phyloP scores from a whole-genome alignment of 345 rosid genomes.

The Combretum micranthum region DNA sequence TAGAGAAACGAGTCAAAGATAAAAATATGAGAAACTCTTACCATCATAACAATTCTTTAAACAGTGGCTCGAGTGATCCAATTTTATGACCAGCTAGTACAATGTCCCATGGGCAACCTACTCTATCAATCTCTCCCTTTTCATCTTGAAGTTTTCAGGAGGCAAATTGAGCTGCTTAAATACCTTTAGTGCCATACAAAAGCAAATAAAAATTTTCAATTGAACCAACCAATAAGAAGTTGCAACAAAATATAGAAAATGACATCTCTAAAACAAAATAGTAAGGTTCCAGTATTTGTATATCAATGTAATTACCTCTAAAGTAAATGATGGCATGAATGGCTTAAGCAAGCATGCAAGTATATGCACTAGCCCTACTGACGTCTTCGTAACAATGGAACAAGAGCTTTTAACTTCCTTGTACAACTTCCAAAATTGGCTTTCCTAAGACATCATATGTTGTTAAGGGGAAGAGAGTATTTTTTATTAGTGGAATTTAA shows the following conservation, averaged over 20 bases:
- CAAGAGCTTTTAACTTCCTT: slow-evolving; percentile 70
- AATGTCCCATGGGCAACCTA: slow-evolving; percentile 74
- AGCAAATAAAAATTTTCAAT: background rate
- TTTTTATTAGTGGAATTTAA: background rate
- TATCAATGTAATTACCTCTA: slow-evolving; percentile 42
- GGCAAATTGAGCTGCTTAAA: slow-evolving; percentile 80
- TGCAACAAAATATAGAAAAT: too few species aligned
- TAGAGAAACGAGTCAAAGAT: background rate
- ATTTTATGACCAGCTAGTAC: slow-evolving; percentile 67
- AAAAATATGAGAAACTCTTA: background rate
- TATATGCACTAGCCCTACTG: slow-evolving; percentile 75
- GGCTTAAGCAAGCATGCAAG: slow-evolving; percentile 88
- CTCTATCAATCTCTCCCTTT: slow-evolving; percentile 52
- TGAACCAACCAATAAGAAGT: background rate
- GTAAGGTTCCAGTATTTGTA: background rate
- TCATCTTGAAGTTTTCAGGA: slow-evolving; percentile 50
- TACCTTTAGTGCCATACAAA: slow-evolving; percentile 38
- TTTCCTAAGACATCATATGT: slow-evolving; percentile 37
- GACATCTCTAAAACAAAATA: background rate
- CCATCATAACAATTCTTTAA: slow-evolving; percentile 57
- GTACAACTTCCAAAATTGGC: slow-evolving; percentile 86
- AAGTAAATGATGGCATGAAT: slow-evolving; percentile 92
- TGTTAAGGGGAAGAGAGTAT: too few species aligned
- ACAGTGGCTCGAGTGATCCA: slow-evolving; percentile 66
- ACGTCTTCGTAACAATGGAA: slow-evolving; percentile 67